Base-by-base conservation (phyloP, 2,329 filamentous ascomycete genomes). In the Aureobasidium leucospermi region DNA sequence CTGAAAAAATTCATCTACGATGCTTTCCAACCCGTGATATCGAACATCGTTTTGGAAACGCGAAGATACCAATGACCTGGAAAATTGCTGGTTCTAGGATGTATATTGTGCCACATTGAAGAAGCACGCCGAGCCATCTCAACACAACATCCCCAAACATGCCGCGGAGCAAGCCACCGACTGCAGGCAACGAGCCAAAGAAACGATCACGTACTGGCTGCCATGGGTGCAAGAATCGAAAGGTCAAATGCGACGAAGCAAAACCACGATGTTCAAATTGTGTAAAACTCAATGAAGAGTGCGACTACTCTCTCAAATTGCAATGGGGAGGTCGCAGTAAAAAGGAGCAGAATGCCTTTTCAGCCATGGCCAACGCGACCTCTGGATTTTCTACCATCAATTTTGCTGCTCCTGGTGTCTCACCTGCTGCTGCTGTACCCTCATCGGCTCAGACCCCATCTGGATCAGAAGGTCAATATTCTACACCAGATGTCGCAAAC, bases 161-260 rank as follows among this genome's bases (percentile, higher is more conserved):
- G 85, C 85, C 85, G 70, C 81, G 85, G 66, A 83, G 84, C 49
- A 85, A 85, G 77, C 84, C 82, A 71, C 78, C 81, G 61, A 81
- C 82, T 60, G 82, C 82, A 58, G 36, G 34, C 43, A 58, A 23
- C 10, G 83, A 86, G 71, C 84, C 85, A 6, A 88, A 88, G 74
- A 82, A 78, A 67, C 78, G 85, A 67, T 87, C 84, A 65, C 81
- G 85, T 48, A 87, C 84, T 66, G 85, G 85, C 49, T 88, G 85
- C 71, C 87, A 85, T 85, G 87, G 87, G 11, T 92, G 89, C 76
- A 92, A 92, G 75, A 81, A 82, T 63, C 82, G 87, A 62, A 93
- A 89, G 72, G 83, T 89, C 63, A 92, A 92, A 77, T 93, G 89
- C 73, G 88, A 87, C 63, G 89, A 93, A 71, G 85, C 88, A 69